A percentile compares a stretch with the other conserved stretches of the same genome.
These are phyloP conservation scores for Bromus sterilis DNA, from an alignment of 176 grass and related monocot species.

Conservation along the genomic window DNA sequence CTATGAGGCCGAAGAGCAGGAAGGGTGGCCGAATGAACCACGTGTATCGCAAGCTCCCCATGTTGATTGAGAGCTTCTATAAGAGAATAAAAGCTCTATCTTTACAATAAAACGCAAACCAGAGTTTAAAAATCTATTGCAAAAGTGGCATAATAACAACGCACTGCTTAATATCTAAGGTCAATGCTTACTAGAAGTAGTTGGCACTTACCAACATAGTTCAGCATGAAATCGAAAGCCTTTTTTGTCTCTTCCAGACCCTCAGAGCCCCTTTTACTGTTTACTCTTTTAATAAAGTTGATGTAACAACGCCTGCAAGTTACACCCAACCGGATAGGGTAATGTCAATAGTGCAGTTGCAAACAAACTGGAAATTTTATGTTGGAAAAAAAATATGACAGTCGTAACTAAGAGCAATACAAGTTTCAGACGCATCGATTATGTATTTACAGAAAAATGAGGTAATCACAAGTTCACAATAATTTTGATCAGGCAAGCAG, in stretches of 20 bases:
- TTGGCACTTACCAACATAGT: constrained; percentile 62
- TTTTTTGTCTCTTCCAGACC: constrained; percentile 88
- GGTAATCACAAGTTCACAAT: background rate
- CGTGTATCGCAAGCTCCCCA: too few relatives aligned
- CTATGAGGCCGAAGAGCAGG: background rate
- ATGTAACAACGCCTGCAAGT: constrained; percentile 88
- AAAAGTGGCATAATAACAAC: background rate
- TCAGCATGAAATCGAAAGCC: constrained; percentile 97
- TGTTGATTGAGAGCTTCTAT: too few relatives aligned
- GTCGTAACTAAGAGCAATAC: background rate
- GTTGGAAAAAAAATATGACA: background rate
- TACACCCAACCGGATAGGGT: background rate
- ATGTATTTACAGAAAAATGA: background rate
- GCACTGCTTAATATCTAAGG: background rate
- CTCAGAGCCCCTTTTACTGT: constrained; percentile 70
- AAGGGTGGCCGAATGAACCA: background rate
- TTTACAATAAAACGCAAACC: too few relatives aligned
- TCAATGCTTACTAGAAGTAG: background rate
- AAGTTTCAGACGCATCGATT: background rate
- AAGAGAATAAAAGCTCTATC: too few relatives aligned
- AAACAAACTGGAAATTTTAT: background rate
- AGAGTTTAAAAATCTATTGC: background rate
- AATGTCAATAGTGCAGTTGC: constrained; percentile 1
- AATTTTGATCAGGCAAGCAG: background rate
- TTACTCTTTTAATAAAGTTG: constrained; percentile 72